phyloP scores from a whole-genome alignment of 768 basidiomycete genomes.

The Mycena sanguinolenta region DNA sequence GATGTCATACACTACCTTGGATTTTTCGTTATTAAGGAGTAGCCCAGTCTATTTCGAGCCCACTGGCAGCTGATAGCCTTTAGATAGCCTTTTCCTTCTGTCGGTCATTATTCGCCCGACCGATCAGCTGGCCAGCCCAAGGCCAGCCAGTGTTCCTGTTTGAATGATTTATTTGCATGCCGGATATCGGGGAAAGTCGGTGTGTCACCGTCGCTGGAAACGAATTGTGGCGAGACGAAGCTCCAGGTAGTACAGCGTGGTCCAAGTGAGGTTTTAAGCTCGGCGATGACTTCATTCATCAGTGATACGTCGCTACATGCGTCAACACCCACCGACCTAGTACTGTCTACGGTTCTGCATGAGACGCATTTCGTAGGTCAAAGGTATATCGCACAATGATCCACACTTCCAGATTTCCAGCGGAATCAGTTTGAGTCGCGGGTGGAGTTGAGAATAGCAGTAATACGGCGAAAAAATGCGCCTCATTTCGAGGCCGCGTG shows the following conservation, averaged over 20 bases:
- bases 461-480: too few species aligned
- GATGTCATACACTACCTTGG: not conserved
- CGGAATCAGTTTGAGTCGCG: too few species aligned
- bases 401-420: not conserved
- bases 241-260: not conserved
- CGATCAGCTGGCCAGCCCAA: not conserved
- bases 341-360: not conserved
- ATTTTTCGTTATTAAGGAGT: not conserved
- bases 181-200: not conserved
- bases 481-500: too few species aligned
- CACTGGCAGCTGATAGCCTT: not conserved
- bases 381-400: not conserved
- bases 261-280: not conserved
- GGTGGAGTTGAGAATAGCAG: too few species aligned
- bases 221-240: not conserved
- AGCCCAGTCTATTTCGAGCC: not conserved
- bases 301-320: not conserved
- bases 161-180: not conserved
- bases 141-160: too few species aligned
- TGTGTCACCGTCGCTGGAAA: not conserved
- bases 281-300: not conserved
- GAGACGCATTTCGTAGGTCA: not conserved
- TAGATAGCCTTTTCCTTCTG: constrained; percentile 4
- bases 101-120: not conserved
- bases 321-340: too few species aligned